Base-by-base conservation (phyloP, 345 rosid genomes). In the Arabidopsis thaliana region DNA sequence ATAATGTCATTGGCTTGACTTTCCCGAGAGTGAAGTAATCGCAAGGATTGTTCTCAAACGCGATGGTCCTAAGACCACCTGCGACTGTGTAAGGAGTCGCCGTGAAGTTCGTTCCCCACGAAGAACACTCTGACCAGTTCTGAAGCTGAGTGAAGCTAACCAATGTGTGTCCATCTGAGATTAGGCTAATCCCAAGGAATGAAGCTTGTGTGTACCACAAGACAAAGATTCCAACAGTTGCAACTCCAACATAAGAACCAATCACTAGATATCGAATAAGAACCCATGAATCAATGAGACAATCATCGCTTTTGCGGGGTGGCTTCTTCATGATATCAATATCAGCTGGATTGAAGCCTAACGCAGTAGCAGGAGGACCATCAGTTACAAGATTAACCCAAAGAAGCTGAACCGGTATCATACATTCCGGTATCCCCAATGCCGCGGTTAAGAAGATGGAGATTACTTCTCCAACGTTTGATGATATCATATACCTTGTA, bases 311-410 rank as follows among this genome's bases (percentile, higher is more conserved):
- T 81, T 82, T 93, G 45, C 96, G 90, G 2, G 96, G 97, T 2
- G 96, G 90, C 65, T 88, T 93, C 74, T 37, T 81, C 98, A 91
- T 93, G 36, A 91, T 86, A 75, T 89, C 97, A 80, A 85, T 83
- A 81, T 93, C 98, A 67, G 97, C 85, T 53, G 97, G 96, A 63
- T 93, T 93, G 62, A 93, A 93, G 24, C 98, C 98, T 61, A 93
- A 90, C 8, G 96, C 97, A 24, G 97, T 93, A n/a, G 98, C 98
- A 7, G 98, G 98, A 7, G 93, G 96, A 52, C 98, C 97, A 78
- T 93, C 98, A 4, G 98, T 93, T 13, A 93, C 98, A 65, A 93
- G 79, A 83, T 93, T 93, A 71, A 91, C 98, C 98, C 96, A 93
- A 61, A 93, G 84, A 81, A 93, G 97, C 81, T 93, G 97, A 79